Base-by-base conservation (phyloP, 2,329 filamentous ascomycete genomes). In the Pestalotiopsis sp. region DNA sequence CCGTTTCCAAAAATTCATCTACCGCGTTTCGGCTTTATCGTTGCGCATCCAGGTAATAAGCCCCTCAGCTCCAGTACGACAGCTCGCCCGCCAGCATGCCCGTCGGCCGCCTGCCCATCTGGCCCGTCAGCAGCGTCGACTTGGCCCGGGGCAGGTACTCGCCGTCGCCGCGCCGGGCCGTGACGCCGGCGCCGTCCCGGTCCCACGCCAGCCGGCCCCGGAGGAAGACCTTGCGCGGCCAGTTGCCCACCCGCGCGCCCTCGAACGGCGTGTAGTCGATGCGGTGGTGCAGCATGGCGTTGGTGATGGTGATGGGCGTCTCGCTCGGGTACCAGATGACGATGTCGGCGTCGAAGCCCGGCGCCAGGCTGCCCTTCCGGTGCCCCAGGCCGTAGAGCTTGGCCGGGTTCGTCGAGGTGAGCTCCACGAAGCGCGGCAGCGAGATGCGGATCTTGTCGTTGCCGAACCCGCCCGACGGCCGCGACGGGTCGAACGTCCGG, bases 391-490 rank as follows among this genome's bases (percentile, higher is more conserved):
- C 68, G 59, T 70, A 70, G 3, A 70, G 63, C 41, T 66, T 63
- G 12, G 68, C 68, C 41, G 68, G 68, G 38, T 68, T 70, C 41
- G 68, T 68, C 27, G 68, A 70, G 14, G 68, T 70, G 11, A 70
- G 52, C 66, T 65, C 92, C 14, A 70, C 68, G 63, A 70, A 70
- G 14, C 68, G 66, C 31, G 68, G 68, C 17, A 70, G 66, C 41
- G 68, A 68, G 52, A 70, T 70, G n/a, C 68, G 61, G 57, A 68
- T 60, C 66, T 68, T 68, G 49, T 68, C 66, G 61, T 70, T 63
- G 3, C 39, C 68, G 61, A 65, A 68, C 17, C 61, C 38, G 20
- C 31, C 58, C 20, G 49, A 49, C 25, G 61, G 58, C 14, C 61
- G 66, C 23, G 52, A 57, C n/a, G 68, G 68, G 66, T 70, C 68